Percentiles rank a stretch among this genome's conserved stretches.
Conservation (phyloP, 2,329 filamentous ascomycete species). For the Fusarium avenaceum region DNA sequence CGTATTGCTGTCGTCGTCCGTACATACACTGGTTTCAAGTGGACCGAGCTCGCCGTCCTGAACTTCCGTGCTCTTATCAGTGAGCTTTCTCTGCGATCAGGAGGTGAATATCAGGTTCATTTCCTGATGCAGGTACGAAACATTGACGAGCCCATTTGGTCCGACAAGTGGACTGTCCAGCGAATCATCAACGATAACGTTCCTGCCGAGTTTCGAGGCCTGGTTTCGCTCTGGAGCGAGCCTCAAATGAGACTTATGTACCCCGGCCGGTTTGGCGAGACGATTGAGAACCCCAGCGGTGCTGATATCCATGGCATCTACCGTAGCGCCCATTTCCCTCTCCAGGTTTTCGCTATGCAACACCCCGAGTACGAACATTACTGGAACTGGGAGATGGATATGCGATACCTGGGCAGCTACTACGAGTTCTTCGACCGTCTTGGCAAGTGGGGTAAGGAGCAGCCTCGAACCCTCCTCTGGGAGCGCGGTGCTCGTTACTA, state of each 20-base stretch:
- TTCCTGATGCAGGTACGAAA: slow-evolving; percentile 90
- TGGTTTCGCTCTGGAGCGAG: slow-evolving; percentile 88
- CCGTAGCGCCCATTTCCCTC: slow-evolving; percentile 72
- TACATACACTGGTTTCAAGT: slow-evolving; percentile 83
- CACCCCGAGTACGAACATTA: slow-evolving; percentile 76
- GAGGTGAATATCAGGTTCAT: slow-evolving; percentile 85
- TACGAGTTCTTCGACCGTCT: slow-evolving; percentile 81
- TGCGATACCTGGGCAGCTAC: slow-evolving; percentile 74
- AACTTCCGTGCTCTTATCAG: slow-evolving; percentile 86
- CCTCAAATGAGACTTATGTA: slow-evolving; percentile 86
- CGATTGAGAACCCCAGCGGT: slow-evolving; percentile 70
- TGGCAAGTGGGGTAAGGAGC: slow-evolving; percentile 73
- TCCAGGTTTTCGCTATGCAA: slow-evolving; percentile 73
- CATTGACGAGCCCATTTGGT: slow-evolving; percentile 83
- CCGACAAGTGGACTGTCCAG: slow-evolving; percentile 80
- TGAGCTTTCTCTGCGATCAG: slow-evolving; percentile 81
- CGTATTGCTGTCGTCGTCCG: slow-evolving; percentile 84
- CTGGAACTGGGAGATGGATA: slow-evolving; percentile 80
- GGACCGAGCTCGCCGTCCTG: slow-evolving; percentile 81
- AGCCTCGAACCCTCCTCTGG: slow-evolving; percentile 81
- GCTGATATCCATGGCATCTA: slow-evolving; percentile 77
- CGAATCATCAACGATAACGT: slow-evolving; percentile 75
- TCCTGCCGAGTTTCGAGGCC: slow-evolving; percentile 80
- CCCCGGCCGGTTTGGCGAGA: slow-evolving; percentile 75
- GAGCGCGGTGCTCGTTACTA: slow-evolving; percentile 84